Base-by-base conservation (phyloP, 257 asterid species). In the Penstemon davidsonii region DNA sequence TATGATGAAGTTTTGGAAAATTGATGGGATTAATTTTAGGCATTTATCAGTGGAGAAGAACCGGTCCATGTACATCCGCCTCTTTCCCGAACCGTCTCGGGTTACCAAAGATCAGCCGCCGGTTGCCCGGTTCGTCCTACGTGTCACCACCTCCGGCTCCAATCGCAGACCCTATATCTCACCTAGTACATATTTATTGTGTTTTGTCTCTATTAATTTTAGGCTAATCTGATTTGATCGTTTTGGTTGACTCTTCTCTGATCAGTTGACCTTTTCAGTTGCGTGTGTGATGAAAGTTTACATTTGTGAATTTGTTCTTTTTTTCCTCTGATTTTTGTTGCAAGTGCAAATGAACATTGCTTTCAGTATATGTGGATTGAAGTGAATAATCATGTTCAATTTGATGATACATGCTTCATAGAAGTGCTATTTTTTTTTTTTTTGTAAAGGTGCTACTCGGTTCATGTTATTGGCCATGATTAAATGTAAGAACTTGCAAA, bases 91-190 rank as follows among this genome's bases (percentile, higher is more conserved):
- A 68, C 78, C 84, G 11, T 86, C 97, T 6, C 86, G 97, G 63
- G 51, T 82, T 44, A 76, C 92, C n/a, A 87, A 87, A 67, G 98
- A 89, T 70, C 95, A 89, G 75, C 96, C 95, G 54, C 96, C 96
- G 5, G 44, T 85, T 5, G 96, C 96, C n/a, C 88, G 90, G n/a
- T 92, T 92, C 82, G 79, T 86, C 62, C 39, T 92, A 38, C 87
- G 95, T 53, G 95, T 92, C 75, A 75, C 91, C 61, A 68, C 83
- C 69, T 39, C 88, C 12, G 86, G 81, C 52, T 50, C 91, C 44
- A 90, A 81, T 81, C 88, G 96, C 43, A 76, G 82, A 64, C 95
- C 97, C 15, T 82, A 54, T 76, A 70, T 87, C 60, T 90, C 99
- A 12, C 98, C 96, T 19, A 79, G 98, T 86, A 78, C 13, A 6